Base-by-base conservation (phyloP, 2,329 filamentous ascomycete genomes). In the Exophiala dermatitidis region DNA sequence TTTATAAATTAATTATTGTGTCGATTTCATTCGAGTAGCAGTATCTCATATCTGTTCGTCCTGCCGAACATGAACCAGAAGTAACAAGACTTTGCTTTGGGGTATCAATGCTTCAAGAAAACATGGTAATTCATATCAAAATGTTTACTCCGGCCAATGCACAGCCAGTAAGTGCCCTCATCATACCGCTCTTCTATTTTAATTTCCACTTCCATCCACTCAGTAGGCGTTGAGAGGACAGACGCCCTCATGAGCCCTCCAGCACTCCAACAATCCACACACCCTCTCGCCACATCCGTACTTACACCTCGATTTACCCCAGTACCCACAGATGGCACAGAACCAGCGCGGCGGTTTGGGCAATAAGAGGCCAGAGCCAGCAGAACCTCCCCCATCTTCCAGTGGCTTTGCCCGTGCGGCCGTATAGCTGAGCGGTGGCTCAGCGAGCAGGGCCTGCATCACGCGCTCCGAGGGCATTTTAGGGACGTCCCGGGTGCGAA, bases 301-400 rank as follows among this genome's bases (percentile, higher is more conserved):
- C 63, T 69, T 69, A 61, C 74, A 77, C 59, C 70, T 68, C 31
- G 75, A 69, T 60, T 72, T 72, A 0, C 74, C 74, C 74, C 74
- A 77, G 50, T 76, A 77, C 7, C 74, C 74, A 59, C 74, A 77
- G 56, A 77, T 71, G 46, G 68, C 68, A 59, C 74, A 77, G 56
- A 77, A 77, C 45, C 67, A 60, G 32, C 74, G 65, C 38, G 64
- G 63, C 6, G 72, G 66, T 41, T 66, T 70, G 4, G 62, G 58
- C 5, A 41, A 26, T 1, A 63, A 60, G 0, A 62, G 48, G 1
- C 52, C 41, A 33, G 49, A 33, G n/a, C 45, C 50, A 29, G 48
- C 52, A 19, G n/a, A 49, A 9, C 40, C 29, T 42, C 10, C 33
- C 46, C 34, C 52, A 28, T 46, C 47, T 12, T 56, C 46, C 5